Evolutionary conservation across 2,329 filamentous ascomycete genomes (phyloP).

Genomic region (Madurella fahalii): DNA sequence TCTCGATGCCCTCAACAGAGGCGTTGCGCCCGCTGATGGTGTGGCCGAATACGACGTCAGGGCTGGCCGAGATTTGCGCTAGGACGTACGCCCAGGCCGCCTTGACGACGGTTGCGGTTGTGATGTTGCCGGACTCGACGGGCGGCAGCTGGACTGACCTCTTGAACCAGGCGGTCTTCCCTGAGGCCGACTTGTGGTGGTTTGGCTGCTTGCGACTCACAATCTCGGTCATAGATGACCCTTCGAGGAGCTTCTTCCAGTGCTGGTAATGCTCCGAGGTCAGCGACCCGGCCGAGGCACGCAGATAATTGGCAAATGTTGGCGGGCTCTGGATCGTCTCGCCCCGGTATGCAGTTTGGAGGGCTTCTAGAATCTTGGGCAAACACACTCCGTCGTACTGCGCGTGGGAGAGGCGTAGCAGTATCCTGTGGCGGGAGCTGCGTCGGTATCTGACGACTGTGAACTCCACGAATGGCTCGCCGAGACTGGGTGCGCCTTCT

Average conservation of each 20-base stretch:
- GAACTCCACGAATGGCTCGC: constrained; percentile 23
- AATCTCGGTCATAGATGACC: constrained; percentile 29
- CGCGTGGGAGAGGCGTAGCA: constrained; percentile 41
- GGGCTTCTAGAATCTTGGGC: constrained; percentile 38
- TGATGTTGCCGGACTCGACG: constrained; percentile 27
- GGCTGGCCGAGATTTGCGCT: constrained; percentile 32
- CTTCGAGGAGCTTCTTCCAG: constrained; percentile 41
- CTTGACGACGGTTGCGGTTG: constrained; percentile 41
- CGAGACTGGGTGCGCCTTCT: constrained; percentile 7
- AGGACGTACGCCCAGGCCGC: constrained; percentile 43
- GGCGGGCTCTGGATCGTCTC: constrained; percentile 23
- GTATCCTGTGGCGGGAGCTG: constrained; percentile 17
- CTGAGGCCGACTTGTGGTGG: constrained; percentile 2
- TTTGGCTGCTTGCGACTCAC: constrained; percentile 15
- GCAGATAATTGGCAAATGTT: constrained; percentile 32
- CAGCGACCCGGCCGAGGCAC: constrained; percentile 21
- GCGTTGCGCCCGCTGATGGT: constrained; percentile 39
- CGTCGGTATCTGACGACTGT: constrained; percentile 18
- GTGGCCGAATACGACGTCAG: constrained; percentile 40
- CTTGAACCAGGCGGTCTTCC: constrained; percentile 23
- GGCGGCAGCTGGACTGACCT: constrained; percentile 19
- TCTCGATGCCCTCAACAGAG: constrained; percentile 32
- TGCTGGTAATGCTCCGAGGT: constrained; percentile 36
- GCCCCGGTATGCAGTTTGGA: constrained; percentile 38
- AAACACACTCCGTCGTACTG: constrained; percentile 48